A percentile compares a stretch with the other conserved stretches of the same genome.
Evolutionary conservation across 306 rosid species (phyloP).

Genomic region (Cicer cuneatum): DNA sequence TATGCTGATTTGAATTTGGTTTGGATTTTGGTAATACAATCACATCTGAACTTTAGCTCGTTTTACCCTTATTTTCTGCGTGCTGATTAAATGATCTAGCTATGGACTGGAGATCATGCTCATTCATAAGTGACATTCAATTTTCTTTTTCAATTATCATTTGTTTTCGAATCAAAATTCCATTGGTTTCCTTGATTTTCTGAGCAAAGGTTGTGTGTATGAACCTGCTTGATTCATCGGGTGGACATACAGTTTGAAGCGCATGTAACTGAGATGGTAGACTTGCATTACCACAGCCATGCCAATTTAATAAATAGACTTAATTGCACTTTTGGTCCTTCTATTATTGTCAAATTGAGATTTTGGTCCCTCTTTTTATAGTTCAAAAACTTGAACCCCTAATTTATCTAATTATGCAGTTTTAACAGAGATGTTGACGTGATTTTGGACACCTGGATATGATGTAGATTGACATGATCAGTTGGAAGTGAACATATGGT

Average conservation of each 20-base stretch:
- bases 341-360: not conserved
- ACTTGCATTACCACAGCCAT: constrained; percentile 19
- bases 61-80: not conserved
- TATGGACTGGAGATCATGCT: constrained; percentile 21
- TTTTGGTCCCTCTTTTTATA: not conserved
- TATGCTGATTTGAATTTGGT: constrained; percentile 21
- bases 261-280: constrained; percentile 6
- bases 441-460: no score
- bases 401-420: not conserved
- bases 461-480: no score
- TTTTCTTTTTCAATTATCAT: constrained; percentile 10
- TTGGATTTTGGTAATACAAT: constrained; percentile 9
- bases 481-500: no score
- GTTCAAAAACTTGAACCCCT: not conserved
- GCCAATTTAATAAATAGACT: not conserved
- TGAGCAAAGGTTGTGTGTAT: constrained; percentile 13
- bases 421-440: not conserved
- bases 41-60: not conserved
- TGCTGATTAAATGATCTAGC: constrained; percentile 28
- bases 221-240: constrained; percentile 1
- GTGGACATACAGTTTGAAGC: not conserved
- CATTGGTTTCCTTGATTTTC: constrained; percentile 9
- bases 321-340: not conserved
- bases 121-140: constrained; percentile 2
- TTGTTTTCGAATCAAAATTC: not conserved